These are phyloP conservation scores for Neurospora intermedia DNA, from an alignment of 495 filamentous ascomycete species.

Conservation along the genomic window DNA sequence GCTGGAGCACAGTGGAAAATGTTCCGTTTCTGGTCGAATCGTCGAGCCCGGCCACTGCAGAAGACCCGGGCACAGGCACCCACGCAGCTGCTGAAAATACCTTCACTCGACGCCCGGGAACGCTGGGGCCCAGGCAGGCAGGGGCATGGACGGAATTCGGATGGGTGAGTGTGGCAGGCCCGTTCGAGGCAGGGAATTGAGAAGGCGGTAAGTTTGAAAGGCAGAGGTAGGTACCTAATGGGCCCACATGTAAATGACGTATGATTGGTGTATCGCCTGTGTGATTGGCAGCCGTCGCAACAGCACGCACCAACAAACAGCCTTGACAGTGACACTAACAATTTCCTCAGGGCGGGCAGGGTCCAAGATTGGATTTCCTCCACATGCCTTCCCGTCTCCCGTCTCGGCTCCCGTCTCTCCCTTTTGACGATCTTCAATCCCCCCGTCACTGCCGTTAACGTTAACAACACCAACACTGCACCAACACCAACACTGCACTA, in stretches of 20 bases:
- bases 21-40: neutral
- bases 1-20: neutral
- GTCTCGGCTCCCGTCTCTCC: neutral
- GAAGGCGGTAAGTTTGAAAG: neutral
- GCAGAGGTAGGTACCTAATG: neutral
- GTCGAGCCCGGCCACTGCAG: neutral
- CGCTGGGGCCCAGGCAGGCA: neutral
- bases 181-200: too few relatives aligned
- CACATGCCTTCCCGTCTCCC: neutral
- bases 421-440: neutral
- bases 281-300: neutral
- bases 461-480: neutral
- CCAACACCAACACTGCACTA: neutral
- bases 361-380: neutral
- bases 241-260: neutral
- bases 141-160: too few relatives aligned
- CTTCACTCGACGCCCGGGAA: neutral
- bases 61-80: neutral
- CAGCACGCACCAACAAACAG: neutral
- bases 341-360: neutral
- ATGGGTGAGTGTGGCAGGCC: too few relatives aligned
- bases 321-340: neutral
- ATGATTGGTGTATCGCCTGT: neutral
- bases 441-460: neutral
- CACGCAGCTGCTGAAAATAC: neutral